These are phyloP conservation scores for Diaporthe ilicicola DNA, from an alignment of 2,329 filamentous ascomycete genomes.

Conservation along the genomic window DNA sequence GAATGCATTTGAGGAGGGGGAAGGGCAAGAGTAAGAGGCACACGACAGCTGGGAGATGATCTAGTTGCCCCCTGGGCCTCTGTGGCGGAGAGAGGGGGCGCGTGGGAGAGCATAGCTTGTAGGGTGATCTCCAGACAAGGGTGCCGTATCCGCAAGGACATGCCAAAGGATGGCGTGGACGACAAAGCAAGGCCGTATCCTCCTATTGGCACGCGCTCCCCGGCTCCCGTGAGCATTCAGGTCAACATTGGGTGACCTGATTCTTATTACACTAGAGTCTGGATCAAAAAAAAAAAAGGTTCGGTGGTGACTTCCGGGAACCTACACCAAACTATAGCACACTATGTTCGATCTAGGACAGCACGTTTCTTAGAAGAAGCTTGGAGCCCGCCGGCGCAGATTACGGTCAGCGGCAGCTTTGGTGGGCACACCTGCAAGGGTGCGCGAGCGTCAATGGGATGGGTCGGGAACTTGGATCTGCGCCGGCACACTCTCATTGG, in stretches of 20 bases:
- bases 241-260: background rate
- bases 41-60: background rate
- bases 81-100: background rate
- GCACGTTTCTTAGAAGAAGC: background rate
- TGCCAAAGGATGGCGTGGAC: background rate
- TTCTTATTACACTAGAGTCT: background rate
- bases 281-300: background rate
- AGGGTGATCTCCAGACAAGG: background rate
- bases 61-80: background rate
- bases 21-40: no score
- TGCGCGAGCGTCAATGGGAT: constrained; percentile 36
- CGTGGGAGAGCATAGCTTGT: background rate
- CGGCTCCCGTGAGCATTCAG: background rate
- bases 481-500: constrained; percentile 31
- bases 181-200: background rate
- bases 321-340: background rate
- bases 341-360: background rate
- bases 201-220: background rate
- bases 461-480: constrained; percentile 35
- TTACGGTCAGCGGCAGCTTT: background rate
- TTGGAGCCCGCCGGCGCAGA: background rate
- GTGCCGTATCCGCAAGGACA: background rate
- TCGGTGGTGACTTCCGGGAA: background rate
- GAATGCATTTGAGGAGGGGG: background rate
- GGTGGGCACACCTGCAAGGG: constrained; percentile 34